These are phyloP conservation scores for Podila horticola DNA, from an alignment of 192 early-diverging fungal genomes.

Conservation along the genomic window DNA sequence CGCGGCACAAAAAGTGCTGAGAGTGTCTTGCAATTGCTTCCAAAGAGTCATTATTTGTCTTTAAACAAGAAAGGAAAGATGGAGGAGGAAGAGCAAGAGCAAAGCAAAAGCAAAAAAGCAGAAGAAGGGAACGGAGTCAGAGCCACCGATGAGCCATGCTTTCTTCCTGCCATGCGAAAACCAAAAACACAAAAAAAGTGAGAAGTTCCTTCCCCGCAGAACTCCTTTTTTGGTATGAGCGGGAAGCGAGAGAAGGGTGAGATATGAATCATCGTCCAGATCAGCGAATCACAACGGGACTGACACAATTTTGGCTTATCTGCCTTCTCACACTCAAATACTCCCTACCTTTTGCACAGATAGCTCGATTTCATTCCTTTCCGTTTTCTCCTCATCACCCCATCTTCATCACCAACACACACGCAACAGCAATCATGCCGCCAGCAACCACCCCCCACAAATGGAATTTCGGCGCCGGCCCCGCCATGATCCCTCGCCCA, in stretches of 20 bases:
- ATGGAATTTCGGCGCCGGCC: slow-evolving; percentile 92
- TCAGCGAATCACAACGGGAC: neutral
- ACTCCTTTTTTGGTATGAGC: neutral
- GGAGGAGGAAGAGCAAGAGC: neutral
- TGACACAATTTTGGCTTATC: neutral
- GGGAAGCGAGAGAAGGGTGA: neutral
- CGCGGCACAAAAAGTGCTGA: too few relatives aligned
- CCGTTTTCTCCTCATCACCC: neutral
- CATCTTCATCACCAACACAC: neutral
- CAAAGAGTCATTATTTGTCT: neutral
- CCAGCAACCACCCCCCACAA: slow-evolving; percentile 38
- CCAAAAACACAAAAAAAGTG: neutral
- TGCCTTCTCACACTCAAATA: slow-evolving; percentile 1
- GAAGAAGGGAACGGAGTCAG: too few relatives aligned
- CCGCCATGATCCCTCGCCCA: slow-evolving; percentile 83
- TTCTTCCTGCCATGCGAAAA: too few relatives aligned
- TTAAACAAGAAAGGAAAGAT: neutral
- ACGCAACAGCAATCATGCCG: slow-evolving; percentile 1
- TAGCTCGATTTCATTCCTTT: neutral
- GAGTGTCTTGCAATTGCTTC: too few relatives aligned
- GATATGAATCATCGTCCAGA: neutral
- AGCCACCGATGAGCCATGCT: too few relatives aligned
- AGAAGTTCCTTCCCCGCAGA: slow-evolving; percentile 2
- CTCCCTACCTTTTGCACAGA: neutral
- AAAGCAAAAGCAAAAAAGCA: neutral